A percentile compares a stretch with the other conserved stretches of the same genome.
These are phyloP conservation scores for Scleroderma citrinum DNA, from an alignment of 768 basidiomycete species.

Conservation along the genomic window DNA sequence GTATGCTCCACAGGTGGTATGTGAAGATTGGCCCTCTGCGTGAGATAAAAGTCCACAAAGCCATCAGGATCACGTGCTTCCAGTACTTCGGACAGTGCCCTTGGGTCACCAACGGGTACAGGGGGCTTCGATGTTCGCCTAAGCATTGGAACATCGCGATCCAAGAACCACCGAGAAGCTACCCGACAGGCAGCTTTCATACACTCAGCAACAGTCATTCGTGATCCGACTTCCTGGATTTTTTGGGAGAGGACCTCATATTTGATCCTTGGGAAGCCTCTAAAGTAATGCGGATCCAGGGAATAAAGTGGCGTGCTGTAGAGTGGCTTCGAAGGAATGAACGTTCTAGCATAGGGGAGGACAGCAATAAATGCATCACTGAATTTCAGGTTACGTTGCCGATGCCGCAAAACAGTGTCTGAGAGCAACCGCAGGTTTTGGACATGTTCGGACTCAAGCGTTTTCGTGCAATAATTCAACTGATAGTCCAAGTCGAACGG, in stretches of 20 bases:
- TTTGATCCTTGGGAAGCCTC: conserved; percentile 45
- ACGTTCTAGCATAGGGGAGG: conserved; percentile 24
- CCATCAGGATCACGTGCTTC: conserved; percentile 41
- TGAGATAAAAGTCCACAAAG: conserved; percentile 35
- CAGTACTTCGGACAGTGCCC: conserved; percentile 40
- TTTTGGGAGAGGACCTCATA: conserved; percentile 37
- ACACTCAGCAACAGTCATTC: conserved; percentile 62
- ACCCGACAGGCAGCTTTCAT: conserved; percentile 79
- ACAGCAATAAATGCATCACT: conserved; percentile 21
- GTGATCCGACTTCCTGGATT: conserved; percentile 36
- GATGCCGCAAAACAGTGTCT: conserved; percentile 20
- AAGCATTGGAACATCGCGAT: conserved; percentile 54
- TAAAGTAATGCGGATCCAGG: conserved; percentile 27
- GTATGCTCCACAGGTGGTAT: conserved; percentile 38
- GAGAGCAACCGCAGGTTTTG: conserved; percentile 29
- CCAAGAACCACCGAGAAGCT: conserved; percentile 64
- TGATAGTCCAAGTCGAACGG: conserved; percentile 15
- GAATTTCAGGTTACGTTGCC: conserved; percentile 15
- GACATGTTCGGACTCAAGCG: conserved; percentile 14
- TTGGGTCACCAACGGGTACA: conserved; percentile 23
- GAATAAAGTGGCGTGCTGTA: conserved; percentile 26
- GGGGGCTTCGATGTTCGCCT: conserved; percentile 45
- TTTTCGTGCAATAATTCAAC: conserved; percentile 1
- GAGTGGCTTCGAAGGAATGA: conserved; percentile 23
- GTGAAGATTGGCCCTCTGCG: conserved; percentile 29